Conservation (phyloP, 2,329 filamentous ascomycete species). For the Fusarium annulatum region DNA sequence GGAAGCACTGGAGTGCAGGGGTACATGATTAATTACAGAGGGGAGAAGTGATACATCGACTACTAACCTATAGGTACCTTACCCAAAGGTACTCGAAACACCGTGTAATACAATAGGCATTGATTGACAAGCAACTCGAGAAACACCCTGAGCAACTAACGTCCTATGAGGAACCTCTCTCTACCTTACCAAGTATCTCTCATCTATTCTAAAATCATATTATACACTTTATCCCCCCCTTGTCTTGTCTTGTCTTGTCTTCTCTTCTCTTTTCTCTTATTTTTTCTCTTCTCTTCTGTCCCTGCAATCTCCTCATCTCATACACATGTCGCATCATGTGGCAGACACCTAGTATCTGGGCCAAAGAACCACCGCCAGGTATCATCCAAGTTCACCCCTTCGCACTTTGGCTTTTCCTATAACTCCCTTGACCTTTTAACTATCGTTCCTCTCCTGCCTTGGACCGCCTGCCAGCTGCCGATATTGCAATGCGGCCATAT, state of each 20-base stretch:
- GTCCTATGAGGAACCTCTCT: not conserved
- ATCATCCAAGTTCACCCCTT: slow-evolving; percentile 5
- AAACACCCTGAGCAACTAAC: not conserved
- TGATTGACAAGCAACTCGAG: not conserved
- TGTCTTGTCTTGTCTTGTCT: not conserved
- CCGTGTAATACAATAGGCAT: not conserved
- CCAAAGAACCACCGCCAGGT: not conserved
- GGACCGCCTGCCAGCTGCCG: not conserved
- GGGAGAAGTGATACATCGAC: not conserved
- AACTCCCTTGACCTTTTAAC: not conserved
- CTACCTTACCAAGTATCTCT: not conserved
- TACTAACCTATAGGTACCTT: not conserved
- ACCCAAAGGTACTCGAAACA: not conserved
- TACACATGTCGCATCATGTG: not conserved
- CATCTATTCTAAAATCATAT: not conserved
- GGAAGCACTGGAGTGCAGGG: slow-evolving; percentile 8
- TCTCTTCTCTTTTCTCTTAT: not conserved
- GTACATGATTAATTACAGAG: not conserved
- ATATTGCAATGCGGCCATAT: not conserved
- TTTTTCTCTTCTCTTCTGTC: not conserved
- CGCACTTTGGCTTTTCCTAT: not conserved
- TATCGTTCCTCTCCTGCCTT: not conserved
- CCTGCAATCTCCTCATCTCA: not conserved
- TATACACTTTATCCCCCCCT: not conserved
- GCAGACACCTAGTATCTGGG: not conserved